These are phyloP conservation scores for Saitozyma podzolica DNA, from an alignment of 768 basidiomycete species.

Conservation along the genomic window DNA sequence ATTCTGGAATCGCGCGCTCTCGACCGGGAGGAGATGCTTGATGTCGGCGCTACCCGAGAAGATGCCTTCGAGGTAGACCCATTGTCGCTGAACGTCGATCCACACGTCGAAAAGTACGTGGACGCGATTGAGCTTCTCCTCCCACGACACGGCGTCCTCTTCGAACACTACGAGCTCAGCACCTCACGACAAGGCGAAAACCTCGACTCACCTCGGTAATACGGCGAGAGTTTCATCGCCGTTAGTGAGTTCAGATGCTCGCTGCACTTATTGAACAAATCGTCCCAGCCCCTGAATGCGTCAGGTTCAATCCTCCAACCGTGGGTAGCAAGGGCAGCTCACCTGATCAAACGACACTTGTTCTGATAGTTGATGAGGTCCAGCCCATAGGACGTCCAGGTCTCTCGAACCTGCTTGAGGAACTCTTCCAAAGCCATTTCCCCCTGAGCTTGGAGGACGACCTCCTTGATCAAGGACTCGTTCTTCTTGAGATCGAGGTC, in stretches of 20 bases:
- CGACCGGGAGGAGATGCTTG: constrained; percentile 96
- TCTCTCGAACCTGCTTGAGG: constrained; percentile 93
- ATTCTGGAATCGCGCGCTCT: constrained; percentile 95
- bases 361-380: constrained; percentile 98
- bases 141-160: constrained; percentile 75
- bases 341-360: constrained; percentile 93
- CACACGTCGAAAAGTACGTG: constrained; percentile 98
- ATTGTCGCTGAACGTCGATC: constrained; percentile 99
- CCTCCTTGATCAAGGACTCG: constrained; percentile 85
- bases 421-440: constrained; percentile 97
- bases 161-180: constrained; percentile 47
- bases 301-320: not conserved
- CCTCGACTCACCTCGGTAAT: constrained; percentile 76
- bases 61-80: constrained; percentile 99
- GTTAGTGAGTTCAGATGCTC: constrained; percentile 94
- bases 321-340: constrained; percentile 21
- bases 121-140: constrained; percentile 92
- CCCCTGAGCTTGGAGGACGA: constrained; percentile 95
- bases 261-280: constrained; percentile 92
- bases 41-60: constrained; percentile 99
- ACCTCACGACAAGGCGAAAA: not conserved
- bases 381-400: constrained; percentile 91
- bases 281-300: constrained; percentile 81
- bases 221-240: constrained; percentile 97
- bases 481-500: constrained; percentile 95